Conservation (phyloP, 805 yeast species). For the Komagataella ulmi region DNA sequence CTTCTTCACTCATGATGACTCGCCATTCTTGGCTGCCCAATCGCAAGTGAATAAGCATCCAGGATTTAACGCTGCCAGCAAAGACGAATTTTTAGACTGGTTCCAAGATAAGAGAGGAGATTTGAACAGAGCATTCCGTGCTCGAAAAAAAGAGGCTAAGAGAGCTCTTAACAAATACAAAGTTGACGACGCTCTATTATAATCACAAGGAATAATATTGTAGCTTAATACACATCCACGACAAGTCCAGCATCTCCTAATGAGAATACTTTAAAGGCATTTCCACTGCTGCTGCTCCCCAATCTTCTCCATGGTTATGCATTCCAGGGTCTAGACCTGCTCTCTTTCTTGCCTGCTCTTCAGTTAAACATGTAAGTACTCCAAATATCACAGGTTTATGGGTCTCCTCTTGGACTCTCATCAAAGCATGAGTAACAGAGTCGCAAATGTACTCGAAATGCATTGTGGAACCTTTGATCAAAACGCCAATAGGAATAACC, state of each 20-base stretch:
- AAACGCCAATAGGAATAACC: slow-evolving; percentile 83
- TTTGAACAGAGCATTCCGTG: slow-evolving; percentile 61
- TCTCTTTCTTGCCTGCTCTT: slow-evolving; percentile 85
- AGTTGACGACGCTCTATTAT: background rate
- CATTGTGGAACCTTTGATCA: slow-evolving; percentile 95
- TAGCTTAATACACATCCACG: background rate
- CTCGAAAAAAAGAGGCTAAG: slow-evolving; percentile 57
- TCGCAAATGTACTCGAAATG: slow-evolving; percentile 97
- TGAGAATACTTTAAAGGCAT: slow-evolving; percentile 44
- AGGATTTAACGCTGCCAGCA: slow-evolving; percentile 13
- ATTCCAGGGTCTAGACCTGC: slow-evolving; percentile 70
- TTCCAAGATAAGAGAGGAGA: slow-evolving; percentile 80
- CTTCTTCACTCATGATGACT: slow-evolving; percentile 73
- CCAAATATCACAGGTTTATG: slow-evolving; percentile 85
- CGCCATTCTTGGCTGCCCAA: slow-evolving; percentile 82
- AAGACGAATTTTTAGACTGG: slow-evolving; percentile 49
- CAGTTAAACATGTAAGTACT: slow-evolving; percentile 83
- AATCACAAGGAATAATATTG: background rate
- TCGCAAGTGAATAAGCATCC: slow-evolving; percentile 54
- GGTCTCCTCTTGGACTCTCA: slow-evolving; percentile 63
- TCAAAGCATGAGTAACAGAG: slow-evolving; percentile 70
- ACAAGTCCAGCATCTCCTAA: background rate
- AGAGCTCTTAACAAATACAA: too few species aligned
- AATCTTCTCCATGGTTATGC: slow-evolving; percentile 96
- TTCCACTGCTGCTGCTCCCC: slow-evolving; percentile 99